Evolutionary conservation across 768 basidiomycete genomes (phyloP), one percentile per base, ranked within the genome.

Genomic region (Lactarius sanguifluus): DNA sequence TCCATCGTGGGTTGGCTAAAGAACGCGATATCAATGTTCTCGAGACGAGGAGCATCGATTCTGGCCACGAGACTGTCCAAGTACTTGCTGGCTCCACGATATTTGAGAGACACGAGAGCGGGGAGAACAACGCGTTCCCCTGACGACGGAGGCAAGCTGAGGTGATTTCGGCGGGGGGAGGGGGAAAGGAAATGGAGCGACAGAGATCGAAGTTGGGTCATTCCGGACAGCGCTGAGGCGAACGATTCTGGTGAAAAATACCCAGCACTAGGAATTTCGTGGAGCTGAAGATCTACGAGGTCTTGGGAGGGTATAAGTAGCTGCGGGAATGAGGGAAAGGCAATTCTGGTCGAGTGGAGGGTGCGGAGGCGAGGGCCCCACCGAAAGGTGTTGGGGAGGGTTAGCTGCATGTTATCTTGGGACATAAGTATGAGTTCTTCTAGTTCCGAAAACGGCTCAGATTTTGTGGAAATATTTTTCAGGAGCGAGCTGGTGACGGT

Each of bases 231-330:
- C n/a, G n/a, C n/a, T n/a, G n/a, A 45, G 0, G n/a, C 10, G 10
- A 45, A 16, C 0, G 9, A 9, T 45, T 20, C 45, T 10, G 45
- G 3, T 0, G n/a, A 45, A 1, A n/a, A 45, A 45, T 45, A 15
- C 18, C 8, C 13, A 45, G 20, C 18, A n/a, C 10, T 8, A 4
- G 18, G 20, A 45, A 45, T 2, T 10, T 45, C 20, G 20, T 45
- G 45, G 7, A 45, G 45, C 20, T 45, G 45, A 45, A 45, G 8
- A 16, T n/a, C 20, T n/a, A n/a, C 45, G 5, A 45, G 45, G 20
- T n/a, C 0, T 0, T 0, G 10, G 5, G 45, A 45, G 3, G 20
- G 2, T 2, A 1, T n/a, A 45, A 45, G 20, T 0, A 45, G 45
- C 9, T 4, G 45, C 2, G 20, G 45, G 0, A 45, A 20, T 45